Conservation (phyloP, 805 yeast genomes). For the Saturnispora ahearnii region DNA sequence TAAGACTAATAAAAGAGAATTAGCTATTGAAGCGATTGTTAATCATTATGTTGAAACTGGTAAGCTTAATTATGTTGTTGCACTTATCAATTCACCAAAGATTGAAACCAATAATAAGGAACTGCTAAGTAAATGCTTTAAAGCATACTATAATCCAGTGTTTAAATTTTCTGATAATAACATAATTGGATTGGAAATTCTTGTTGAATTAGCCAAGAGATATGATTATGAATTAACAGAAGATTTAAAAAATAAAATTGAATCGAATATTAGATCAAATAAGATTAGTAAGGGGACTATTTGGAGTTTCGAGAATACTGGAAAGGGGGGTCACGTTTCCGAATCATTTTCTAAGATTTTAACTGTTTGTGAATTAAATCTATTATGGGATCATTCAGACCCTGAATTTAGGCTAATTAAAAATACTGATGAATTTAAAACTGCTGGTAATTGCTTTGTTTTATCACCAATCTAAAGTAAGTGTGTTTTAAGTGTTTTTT, state of each 20-base stretch:
- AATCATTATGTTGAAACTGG: neutral
- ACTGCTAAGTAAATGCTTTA: neutral
- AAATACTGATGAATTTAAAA: neutral
- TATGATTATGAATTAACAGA: neutral
- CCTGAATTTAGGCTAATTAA: neutral
- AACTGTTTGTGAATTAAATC: neutral
- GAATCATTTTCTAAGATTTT: neutral
- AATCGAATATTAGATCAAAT: neutral
- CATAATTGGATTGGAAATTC: conserved; percentile 2
- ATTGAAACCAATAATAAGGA: neutral
- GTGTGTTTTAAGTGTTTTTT: neutral
- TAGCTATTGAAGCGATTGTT: neutral
- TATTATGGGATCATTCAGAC: neutral
- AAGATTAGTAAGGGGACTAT: neutral
- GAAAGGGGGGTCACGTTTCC: neutral
- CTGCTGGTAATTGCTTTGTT: conserved; percentile 2
- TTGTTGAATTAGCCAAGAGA: neutral
- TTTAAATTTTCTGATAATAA: neutral
- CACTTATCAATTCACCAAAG: neutral
- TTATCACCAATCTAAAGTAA: neutral
- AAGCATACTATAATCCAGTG: neutral
- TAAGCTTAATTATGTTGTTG: neutral
- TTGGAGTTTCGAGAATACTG: neutral
- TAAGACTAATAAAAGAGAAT: neutral
- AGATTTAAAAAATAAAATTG: neutral